Evolutionary conservation across 2,329 filamentous ascomycete genomes (phyloP).

Genomic region (Zasmidium angulare): DNA sequence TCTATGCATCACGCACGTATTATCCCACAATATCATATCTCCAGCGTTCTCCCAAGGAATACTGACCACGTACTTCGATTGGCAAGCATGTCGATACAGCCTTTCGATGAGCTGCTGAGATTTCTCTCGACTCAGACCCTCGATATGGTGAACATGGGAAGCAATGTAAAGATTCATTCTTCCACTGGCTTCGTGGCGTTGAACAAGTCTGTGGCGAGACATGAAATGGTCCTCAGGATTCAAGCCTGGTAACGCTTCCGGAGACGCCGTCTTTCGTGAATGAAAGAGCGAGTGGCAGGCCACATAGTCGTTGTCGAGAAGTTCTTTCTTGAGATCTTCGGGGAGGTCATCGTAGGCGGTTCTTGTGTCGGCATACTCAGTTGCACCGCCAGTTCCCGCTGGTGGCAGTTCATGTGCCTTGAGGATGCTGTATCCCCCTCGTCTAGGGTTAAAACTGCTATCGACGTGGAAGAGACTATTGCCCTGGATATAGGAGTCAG

Average conservation of each 20-base stretch:
- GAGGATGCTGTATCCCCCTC: conserved; percentile 54
- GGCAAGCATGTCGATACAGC: conserved; percentile 51
- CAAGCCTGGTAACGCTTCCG: conserved; percentile 50
- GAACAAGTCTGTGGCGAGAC: conserved; percentile 50
- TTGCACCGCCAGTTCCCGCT: conserved; percentile 48
- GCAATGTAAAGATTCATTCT: conserved; percentile 57
- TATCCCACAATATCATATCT: conserved; percentile 61
- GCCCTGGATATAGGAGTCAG: conserved; percentile 37
- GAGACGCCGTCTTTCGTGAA: conserved; percentile 53
- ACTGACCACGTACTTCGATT: conserved; percentile 48
- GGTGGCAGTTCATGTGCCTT: conserved; percentile 53
- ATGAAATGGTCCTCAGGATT: conserved; percentile 41
- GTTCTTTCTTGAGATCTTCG: conserved; percentile 33
- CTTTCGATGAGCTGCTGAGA: conserved; percentile 38
- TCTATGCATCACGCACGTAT: conserved; percentile 57
- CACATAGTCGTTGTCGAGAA: conserved; percentile 45
- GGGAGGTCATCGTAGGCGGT: conserved; percentile 52
- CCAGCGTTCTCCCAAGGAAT: conserved; percentile 51
- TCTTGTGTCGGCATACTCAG: conserved; percentile 55
- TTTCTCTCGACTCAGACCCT: conserved; percentile 40
- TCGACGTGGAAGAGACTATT: conserved; percentile 53
- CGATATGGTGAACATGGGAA: conserved; percentile 55
- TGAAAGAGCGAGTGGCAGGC: conserved; percentile 55
- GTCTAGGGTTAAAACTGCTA: conserved; percentile 56
- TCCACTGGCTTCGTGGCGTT: conserved; percentile 53